phyloP scores from a whole-genome alignment of 2,329 filamentous ascomycete genomes.

The Fusarium incarnatum region DNA sequence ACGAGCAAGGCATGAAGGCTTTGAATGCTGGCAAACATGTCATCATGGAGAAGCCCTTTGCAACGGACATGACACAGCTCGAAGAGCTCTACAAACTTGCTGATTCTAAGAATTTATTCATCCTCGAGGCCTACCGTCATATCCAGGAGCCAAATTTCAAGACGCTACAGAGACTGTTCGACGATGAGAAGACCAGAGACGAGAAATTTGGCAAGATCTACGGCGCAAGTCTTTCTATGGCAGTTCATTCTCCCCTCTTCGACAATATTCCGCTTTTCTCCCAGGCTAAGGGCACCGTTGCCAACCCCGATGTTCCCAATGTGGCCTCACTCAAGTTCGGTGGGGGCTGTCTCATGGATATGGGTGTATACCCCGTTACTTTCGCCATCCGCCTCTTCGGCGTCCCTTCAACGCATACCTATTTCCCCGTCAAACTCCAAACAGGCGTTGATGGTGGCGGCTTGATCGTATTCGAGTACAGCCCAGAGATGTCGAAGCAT shows the following conservation, averaged over 20 bases:
- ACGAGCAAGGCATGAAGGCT: constrained; percentile 22
- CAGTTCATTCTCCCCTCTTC: constrained; percentile 21
- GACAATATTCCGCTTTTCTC: neutral
- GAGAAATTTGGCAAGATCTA: constrained; percentile 29
- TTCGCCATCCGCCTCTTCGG: constrained; percentile 33
- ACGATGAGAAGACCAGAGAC: constrained; percentile 19
- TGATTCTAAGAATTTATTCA: constrained; percentile 24
- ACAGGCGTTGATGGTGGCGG: constrained; percentile 32
- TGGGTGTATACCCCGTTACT: constrained; percentile 39
- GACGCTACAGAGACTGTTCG: constrained; percentile 23
- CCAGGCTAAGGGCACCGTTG: neutral
- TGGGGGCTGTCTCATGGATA: constrained; percentile 35
- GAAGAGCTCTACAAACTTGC: constrained; percentile 27
- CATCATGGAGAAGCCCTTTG: constrained; percentile 38
- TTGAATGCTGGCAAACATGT: constrained; percentile 29
- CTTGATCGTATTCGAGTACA: constrained; percentile 26
- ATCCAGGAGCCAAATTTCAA: constrained; percentile 42
- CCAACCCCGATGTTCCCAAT: constrained; percentile 26
- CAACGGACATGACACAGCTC: constrained; percentile 29
- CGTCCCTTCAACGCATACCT: constrained; percentile 18
- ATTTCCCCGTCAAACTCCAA: constrained; percentile 13
- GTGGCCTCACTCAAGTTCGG: constrained; percentile 34
- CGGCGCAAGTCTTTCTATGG: constrained; percentile 33
- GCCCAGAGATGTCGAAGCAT: constrained; percentile 21
- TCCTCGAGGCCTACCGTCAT: constrained; percentile 36